Evolutionary conservation across 108 stramenopile species (phyloP), one percentile per base, ranked within the genome.

Genomic region (Stephanodiscus triporus): DNA sequence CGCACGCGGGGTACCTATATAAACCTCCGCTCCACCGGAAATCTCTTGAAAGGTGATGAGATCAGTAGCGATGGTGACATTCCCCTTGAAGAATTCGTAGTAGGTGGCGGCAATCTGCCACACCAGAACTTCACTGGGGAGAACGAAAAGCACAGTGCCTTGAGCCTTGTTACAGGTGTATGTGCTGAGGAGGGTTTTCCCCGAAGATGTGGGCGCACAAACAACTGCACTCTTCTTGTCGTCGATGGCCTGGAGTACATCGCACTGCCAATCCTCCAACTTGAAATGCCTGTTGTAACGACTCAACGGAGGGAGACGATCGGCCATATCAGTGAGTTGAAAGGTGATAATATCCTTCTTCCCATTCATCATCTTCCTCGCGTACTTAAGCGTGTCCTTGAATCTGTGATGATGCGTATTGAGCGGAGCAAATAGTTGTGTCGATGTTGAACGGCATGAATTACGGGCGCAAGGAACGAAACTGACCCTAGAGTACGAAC

Each of bases 91-190:
- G 76, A 99, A 96, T 69, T 99, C 91, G 72, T 96, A 92, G 88
- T 98, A 99, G 36, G 97, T 97, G 11, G 99, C 97, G n/a, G 99
- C 99, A 75, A 99, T 96, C 86, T 99, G 99, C 99, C 99, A 99
- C 6, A 98, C 99, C 29, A 99, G 89, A 19, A 97, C 98, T 89
- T 99, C 99, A 65, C 97, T 97, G 63, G 99, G 99, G 51, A 99
- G 92, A 24, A 97, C 96, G 70, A 99, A 99, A 32, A 99, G 90
- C 37, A 98, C 97, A 16, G 92, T 94, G 13, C 91, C 93, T 30
- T 80, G 74, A 3, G 89, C 89, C 70, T 90, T 77, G 85, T 89
- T 95, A 94, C 96, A 97, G 16, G 95, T 95, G 87, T 96, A 99
- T 16, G 98, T 97, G 85, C 97, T 98, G 62, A 99, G 84, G 66